phyloP scores from a whole-genome alignment of 257 asterid species.

The Mitragyna speciosa region DNA sequence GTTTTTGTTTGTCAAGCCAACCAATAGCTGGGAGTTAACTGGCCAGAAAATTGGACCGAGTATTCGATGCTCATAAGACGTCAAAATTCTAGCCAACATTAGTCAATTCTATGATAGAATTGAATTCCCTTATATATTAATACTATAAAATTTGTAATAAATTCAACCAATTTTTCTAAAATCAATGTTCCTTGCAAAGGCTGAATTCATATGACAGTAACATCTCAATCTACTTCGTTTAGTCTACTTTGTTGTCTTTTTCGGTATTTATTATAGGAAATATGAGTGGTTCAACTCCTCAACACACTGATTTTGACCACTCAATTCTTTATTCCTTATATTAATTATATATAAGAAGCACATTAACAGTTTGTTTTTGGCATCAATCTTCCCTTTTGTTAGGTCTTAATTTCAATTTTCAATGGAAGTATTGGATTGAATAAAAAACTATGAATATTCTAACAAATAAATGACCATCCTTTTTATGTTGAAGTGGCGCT shows the following conservation, averaged over 20 bases:
- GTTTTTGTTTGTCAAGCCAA: neutral
- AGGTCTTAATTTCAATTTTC: neutral
- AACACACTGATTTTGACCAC: slow-evolving; percentile 34
- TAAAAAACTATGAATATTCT: neutral
- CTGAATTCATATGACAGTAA: neutral
- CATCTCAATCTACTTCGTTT: neutral
- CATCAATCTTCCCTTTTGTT: neutral
- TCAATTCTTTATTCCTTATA: slow-evolving; percentile 26
- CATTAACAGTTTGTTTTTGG: neutral
- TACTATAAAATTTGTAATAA: neutral
- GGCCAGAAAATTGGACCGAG: neutral
- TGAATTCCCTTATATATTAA: neutral
- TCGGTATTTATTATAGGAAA: neutral
- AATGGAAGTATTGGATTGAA: neutral
- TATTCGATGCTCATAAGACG: neutral
- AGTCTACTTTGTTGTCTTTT: neutral
- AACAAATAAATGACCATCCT: neutral
- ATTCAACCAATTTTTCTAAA: neutral
- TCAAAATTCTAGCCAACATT: neutral
- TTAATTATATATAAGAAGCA: neutral
- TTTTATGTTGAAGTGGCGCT: neutral
- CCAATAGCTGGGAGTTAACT: neutral
- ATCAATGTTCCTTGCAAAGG: neutral
- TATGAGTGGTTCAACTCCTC: slow-evolving; percentile 45
- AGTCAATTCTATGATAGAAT: too few species aligned